Percentiles rank a stretch among this genome's conserved stretches.
Conservation (phyloP, 768 basidiomycete species). For the Rhizopogon vulgaris region DNA sequence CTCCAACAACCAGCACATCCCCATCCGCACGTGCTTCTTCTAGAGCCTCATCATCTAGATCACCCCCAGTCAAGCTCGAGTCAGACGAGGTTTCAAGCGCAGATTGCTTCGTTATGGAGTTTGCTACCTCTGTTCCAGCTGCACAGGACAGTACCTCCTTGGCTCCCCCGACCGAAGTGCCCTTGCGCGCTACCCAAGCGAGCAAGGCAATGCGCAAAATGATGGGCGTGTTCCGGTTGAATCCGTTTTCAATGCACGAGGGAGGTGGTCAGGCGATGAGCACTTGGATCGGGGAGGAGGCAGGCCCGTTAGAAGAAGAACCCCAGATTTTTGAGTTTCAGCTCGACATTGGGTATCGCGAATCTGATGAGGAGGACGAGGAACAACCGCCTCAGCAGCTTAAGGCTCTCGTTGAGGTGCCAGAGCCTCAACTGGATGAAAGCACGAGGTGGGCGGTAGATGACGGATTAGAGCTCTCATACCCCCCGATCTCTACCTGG, state of each 20-base stretch:
- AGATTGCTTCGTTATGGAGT: constrained; percentile 31
- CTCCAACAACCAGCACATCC: constrained; percentile 25
- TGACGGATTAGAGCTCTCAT: constrained; percentile 13
- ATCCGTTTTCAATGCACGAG: constrained; percentile 68
- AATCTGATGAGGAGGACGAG: constrained; percentile 6
- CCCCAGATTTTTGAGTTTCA: constrained; percentile 66
- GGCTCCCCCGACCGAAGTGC: constrained; percentile 59
- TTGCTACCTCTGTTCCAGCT: constrained; percentile 22
- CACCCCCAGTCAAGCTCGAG: constrained; percentile 25
- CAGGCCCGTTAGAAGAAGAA: constrained; percentile 54
- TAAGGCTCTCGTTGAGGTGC: background rate
- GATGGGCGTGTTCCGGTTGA: constrained; percentile 75
- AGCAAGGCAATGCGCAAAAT: constrained; percentile 62
- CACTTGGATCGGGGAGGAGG: constrained; percentile 44
- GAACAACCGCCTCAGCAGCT: constrained; percentile 15
- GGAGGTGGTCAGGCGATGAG: constrained; percentile 35
- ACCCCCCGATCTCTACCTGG: constrained; percentile 18
- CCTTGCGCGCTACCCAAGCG: constrained; percentile 72
- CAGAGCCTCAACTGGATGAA: constrained; percentile 14
- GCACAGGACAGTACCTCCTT: constrained; percentile 32
- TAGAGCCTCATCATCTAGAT: constrained; percentile 22
- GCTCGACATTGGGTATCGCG: constrained; percentile 32
- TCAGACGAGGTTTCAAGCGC: constrained; percentile 20
- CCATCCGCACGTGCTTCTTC: constrained; percentile 30
- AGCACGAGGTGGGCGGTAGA: constrained; percentile 19